Conservation (phyloP, 139 green algal genomes). For the Nannochloris sp. region DNA sequence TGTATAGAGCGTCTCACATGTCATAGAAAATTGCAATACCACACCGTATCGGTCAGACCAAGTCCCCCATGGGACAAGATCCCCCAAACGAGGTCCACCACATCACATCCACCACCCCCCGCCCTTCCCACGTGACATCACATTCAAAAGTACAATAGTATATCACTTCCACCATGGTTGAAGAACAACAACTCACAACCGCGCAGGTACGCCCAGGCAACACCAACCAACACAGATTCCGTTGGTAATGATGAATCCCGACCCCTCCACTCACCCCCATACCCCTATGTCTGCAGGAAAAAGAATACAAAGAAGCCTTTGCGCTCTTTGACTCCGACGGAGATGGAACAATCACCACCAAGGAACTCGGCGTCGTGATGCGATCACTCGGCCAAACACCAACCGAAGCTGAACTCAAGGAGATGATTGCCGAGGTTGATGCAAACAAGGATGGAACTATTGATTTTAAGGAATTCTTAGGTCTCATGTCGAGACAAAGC, state of each 20-base stretch:
- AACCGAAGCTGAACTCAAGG: constrained; percentile 97
- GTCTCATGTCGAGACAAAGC: constrained; percentile 98
- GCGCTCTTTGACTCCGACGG: constrained; percentile 68
- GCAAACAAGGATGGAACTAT: constrained; percentile 98
- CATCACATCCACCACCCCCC: neutral
- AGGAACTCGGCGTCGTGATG: constrained; percentile 99
- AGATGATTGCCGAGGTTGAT: constrained; percentile 99
- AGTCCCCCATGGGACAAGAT: too few species aligned
- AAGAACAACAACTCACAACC: neutral
- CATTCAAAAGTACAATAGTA: neutral
- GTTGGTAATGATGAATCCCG: neutral
- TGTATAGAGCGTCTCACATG: too few species aligned
- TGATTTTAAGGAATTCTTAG: constrained; percentile 98
- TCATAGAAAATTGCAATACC: too few species aligned
- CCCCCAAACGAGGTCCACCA: too few species aligned
- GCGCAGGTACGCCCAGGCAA: neutral
- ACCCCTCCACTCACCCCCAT: neutral
- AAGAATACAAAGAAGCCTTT: constrained; percentile 76
- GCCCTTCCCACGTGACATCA: neutral
- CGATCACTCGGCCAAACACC: constrained; percentile 97
- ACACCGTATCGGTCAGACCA: too few species aligned
- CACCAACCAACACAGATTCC: neutral
- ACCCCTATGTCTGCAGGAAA: constrained; percentile 46
- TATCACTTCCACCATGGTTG: neutral
- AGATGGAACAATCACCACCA: constrained; percentile 86